Base-by-base conservation (phyloP, 2,329 filamentous ascomycete genomes). In the Metarhizium album region DNA sequence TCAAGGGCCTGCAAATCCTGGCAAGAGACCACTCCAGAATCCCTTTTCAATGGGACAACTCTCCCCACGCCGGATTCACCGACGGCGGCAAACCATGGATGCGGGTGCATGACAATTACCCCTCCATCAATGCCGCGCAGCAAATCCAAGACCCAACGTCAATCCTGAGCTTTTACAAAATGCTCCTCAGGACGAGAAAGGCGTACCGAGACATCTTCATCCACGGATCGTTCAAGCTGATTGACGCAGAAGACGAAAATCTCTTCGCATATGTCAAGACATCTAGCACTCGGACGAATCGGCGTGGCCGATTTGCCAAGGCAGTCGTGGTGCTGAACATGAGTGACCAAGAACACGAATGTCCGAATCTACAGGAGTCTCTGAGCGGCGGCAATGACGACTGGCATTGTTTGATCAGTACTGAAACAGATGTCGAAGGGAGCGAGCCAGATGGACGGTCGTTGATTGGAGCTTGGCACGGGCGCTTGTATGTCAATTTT, bases 31-130 rank as follows among this genome's bases (percentile, higher is more conserved):
- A 87, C 59, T 71, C 81, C 1, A 70, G 84, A 1, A 75, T 82
- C 2, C 84, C 84, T 0, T 79, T 87, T 61, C 82, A 84, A 48
- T 87, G 84, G 84, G 73, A 76, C 48, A 70, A 65, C 1, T 68
- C 70, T 0, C 65, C 73, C 0, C 74, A 84, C 54, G 79, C 79
- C 0, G 84, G 84, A 0, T 87, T 87, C 62, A 76, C 79, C 0
- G 57, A 59, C 16, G 54, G 50, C 0, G 60, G 60, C 0, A 73
- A 71, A 54, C 80, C 84, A 0, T 87, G 84, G 84, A 87, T 87
- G 79, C 71, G 77, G 2, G 75, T 82, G 2, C 81, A 86, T 56
- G 77, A 83, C 20, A 70, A 76, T 24, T 82, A 78, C 57, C 57
- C 57, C 2, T 59, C 67, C 1, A 71, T 82, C 59, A 87, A 87